Evolutionary conservation across 768 basidiomycete species (phyloP).

Genomic region (Auriscalpium microsporum): DNA sequence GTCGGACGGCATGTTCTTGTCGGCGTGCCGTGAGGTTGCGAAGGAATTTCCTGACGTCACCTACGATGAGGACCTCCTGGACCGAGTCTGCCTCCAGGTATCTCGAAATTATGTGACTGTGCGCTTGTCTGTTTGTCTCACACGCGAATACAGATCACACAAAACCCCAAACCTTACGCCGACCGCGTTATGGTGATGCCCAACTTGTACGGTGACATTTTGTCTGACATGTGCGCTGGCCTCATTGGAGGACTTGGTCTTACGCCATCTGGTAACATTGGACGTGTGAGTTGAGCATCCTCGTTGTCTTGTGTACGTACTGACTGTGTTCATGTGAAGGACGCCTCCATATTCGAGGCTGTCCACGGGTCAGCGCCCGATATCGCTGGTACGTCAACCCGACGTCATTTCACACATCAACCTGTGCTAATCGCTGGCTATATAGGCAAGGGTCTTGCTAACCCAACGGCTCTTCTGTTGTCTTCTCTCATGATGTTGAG

Average conservation of each 20-base stretch:
- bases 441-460: slow-evolving; percentile 83
- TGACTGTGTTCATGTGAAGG: slow-evolving; percentile 36
- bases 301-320: not conserved
- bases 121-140: not conserved
- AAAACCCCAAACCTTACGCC: slow-evolving; percentile 87
- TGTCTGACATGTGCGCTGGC: slow-evolving; percentile 98
- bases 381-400: slow-evolving; percentile 65
- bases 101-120: slow-evolving; percentile 8
- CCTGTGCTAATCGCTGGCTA: not conserved
- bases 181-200: slow-evolving; percentile 99
- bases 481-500: slow-evolving; percentile 98
- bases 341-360: slow-evolving; percentile 99
- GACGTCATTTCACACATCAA: too few relatives aligned
- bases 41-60: slow-evolving; percentile 90
- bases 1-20: slow-evolving; percentile 99
- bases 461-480: slow-evolving; percentile 96
- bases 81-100: slow-evolving; percentile 91
- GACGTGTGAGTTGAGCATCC: slow-evolving; percentile 48
- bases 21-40: slow-evolving; percentile 91
- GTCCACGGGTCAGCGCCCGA: slow-evolving; percentile 99
- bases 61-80: slow-evolving; percentile 96
- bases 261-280: slow-evolving; percentile 97
- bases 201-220: slow-evolving; percentile 91
- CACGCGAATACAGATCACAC: slow-evolving; percentile 52
- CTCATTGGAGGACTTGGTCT: slow-evolving; percentile 96